Base-by-base conservation (phyloP, 2,329 filamentous ascomycete genomes). In the Trichoderma koningii region DNA sequence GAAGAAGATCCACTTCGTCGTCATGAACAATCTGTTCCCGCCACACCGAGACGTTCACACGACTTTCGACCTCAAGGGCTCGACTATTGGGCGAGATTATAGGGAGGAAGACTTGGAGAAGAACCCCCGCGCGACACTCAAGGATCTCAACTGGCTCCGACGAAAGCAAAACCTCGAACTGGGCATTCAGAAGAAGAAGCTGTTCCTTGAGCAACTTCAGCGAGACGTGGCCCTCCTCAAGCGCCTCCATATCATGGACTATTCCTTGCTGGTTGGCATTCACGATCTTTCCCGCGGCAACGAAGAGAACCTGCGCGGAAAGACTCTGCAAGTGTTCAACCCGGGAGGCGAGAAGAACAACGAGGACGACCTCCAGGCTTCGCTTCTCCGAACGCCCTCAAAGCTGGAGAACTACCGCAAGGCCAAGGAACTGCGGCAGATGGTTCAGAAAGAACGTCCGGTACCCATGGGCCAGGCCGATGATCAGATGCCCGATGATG, bases 21-120 rank as follows among this genome's bases (percentile, higher is more conserved):
- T 99, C 75, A 99, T 99, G 95, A 99, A 99, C 82, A 99, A 99
- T 76, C 85, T 99, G 17, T 99, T 99, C 74, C 95, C 95, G 14
- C 94, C 95, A 7, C 95, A 99, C 79, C 87, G 94, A 70, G 95
- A 99, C 76, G 98, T 99, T 67, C 95, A 99, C 79, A 88, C 92
- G 73, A 99, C 93, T 3, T 99, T 97, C 73, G 95, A 99, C 76
- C 78, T 99, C 70, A 99, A 99, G 79, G 95, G 95, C 9, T 98
- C 95, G 7, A 98, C 94, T 0, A 87, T 98, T 70, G 95, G 95
- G 15, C 87, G 95, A 74, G 92, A 98, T 76, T 94, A 95, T 76
- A 89, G 82, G 71, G 95, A 98, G 76, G 92, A 96, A 53, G 89
- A 96, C 65, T 79, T 98, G 59, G 90, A 89, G 69, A 88, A 89